Percentiles rank a stretch among this genome's conserved stretches.
These are phyloP conservation scores for Sequoiadendron giganteum DNA, from an alignment of 75 land plant genomes.

Conservation along the genomic window DNA sequence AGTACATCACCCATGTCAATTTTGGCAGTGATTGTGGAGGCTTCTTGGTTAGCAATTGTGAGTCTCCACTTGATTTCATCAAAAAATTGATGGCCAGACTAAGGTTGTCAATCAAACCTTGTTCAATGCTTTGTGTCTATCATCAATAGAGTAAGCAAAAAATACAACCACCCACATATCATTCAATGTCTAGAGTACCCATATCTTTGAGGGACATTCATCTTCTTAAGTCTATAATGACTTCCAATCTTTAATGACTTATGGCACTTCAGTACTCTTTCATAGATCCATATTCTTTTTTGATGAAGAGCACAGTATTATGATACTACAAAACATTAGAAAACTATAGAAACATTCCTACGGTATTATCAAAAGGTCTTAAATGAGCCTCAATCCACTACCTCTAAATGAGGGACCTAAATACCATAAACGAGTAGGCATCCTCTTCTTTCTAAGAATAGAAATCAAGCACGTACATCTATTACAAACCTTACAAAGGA, in stretches of 20 bases:
- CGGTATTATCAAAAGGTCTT: neutral
- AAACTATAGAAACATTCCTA: neutral
- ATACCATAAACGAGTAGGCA: neutral
- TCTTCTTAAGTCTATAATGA: neutral
- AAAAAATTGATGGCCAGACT: neutral
- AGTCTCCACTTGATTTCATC: neutral
- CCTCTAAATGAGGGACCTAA: neutral
- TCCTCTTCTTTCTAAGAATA: too few relatives aligned
- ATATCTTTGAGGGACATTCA: neutral
- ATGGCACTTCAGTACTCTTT: neutral
- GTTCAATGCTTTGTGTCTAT: neutral
- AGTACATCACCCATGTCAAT: neutral
- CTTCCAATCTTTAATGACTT: neutral
- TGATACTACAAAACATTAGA: neutral
- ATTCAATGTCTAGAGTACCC: neutral
- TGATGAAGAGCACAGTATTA: neutral
- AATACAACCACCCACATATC: neutral
- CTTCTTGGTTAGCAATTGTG: neutral
- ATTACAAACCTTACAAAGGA: neutral
- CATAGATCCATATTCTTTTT: neutral
- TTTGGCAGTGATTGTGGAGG: neutral
- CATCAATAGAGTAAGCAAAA: neutral
- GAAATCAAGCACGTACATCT: too few relatives aligned
- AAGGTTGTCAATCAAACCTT: neutral
- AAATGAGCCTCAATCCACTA: neutral